Conservation (phyloP, 129 eudicot species). For the Scalesia atractyloides region DNA sequence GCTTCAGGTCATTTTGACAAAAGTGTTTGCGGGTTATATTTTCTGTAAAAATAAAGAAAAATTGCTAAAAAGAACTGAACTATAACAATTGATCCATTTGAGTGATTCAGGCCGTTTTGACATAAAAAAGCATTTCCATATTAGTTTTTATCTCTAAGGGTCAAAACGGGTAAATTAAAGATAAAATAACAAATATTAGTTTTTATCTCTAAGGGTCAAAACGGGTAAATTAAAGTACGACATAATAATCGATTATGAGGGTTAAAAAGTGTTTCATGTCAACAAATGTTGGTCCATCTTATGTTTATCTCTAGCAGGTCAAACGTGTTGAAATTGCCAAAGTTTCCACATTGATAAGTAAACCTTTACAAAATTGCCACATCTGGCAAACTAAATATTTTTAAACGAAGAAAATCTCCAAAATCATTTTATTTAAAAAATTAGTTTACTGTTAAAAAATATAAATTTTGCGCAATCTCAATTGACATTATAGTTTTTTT, state of each 20-base stretch:
- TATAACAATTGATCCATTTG: neutral
- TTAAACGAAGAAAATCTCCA: no score
- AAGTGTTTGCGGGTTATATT: neutral
- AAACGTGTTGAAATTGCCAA: no score
- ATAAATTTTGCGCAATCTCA: no score
- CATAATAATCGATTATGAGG: neutral
- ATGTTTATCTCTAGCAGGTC: neutral
- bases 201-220: neutral
- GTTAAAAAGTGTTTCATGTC: neutral
- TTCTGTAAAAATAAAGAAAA: neutral
- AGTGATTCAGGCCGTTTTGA: neutral
- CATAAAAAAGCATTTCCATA: neutral
- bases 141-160: neutral
- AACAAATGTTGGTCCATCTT: neutral
- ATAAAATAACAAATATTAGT: neutral
- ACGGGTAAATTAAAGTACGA: neutral
- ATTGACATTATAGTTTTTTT: no score
- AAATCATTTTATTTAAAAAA: no score
- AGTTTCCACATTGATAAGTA: slow-evolving; percentile 3
- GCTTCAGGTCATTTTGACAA: neutral
- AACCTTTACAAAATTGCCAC: neutral
- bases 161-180: neutral
- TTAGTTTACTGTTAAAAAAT: no score
- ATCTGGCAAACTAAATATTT: no score
- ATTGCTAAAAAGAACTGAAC: neutral